phyloP scores from a whole-genome alignment of 805 yeast genomes.

The Yarrowia keelungensis region DNA sequence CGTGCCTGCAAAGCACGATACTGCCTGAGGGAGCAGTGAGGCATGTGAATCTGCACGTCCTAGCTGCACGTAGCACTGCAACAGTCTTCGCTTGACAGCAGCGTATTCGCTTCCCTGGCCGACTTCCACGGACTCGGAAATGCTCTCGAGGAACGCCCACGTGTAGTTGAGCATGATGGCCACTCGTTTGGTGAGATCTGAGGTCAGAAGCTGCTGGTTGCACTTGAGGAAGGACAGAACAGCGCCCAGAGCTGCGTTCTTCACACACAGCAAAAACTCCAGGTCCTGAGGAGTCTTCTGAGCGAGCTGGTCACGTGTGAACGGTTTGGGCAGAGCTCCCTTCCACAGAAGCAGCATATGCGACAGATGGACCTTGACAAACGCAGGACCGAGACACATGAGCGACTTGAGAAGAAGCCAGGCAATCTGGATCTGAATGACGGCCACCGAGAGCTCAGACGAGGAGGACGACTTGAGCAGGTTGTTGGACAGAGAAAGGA shows the following conservation, averaged over 20 bases:
- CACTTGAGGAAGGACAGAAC: slow-evolving; percentile 57
- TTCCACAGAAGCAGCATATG: slow-evolving; percentile 73
- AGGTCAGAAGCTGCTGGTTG: slow-evolving; percentile 52
- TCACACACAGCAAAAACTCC: slow-evolving; percentile 55
- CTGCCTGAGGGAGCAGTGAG: slow-evolving; percentile 28
- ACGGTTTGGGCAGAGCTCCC: slow-evolving; percentile 55
- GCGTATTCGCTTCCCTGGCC: slow-evolving; percentile 13
- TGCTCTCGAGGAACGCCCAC: slow-evolving; percentile 45
- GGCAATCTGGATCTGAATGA: slow-evolving; percentile 55
- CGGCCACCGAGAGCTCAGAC: slow-evolving; percentile 51
- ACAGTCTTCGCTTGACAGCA: slow-evolving; percentile 35
- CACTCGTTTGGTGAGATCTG: slow-evolving; percentile 55
- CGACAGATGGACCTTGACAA: slow-evolving; percentile 61
- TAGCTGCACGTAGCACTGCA: slow-evolving; percentile 55
- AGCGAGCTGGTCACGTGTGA: slow-evolving; percentile 56
- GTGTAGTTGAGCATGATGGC: slow-evolving; percentile 59
- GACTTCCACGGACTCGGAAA: slow-evolving; percentile 46
- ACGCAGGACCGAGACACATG: slow-evolving; percentile 64
- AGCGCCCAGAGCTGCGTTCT: slow-evolving; percentile 66
- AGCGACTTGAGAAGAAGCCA: slow-evolving; percentile 73
- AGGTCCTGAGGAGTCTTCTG: slow-evolving; percentile 50
- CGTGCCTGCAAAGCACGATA: slow-evolving; percentile 25
- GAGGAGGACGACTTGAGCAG: slow-evolving; percentile 56
- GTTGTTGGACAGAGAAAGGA: slow-evolving; percentile 47
- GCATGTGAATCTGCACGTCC: slow-evolving; percentile 35